Base-by-base conservation (phyloP, 768 basidiomycete genomes). In the Termitomyces sp. region DNA sequence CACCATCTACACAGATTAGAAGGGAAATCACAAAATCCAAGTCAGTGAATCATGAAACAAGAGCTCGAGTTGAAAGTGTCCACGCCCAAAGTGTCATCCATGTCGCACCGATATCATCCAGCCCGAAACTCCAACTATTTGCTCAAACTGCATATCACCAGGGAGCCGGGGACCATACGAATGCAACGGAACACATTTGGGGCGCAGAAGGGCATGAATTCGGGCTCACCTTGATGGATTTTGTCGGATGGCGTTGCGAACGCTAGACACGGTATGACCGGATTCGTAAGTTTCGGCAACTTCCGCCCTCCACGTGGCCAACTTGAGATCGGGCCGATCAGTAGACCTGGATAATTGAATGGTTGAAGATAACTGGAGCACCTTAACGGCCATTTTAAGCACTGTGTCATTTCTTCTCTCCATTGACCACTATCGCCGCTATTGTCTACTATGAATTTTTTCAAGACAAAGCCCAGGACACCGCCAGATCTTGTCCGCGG, bases 391-490 rank as follows among this genome's bases (percentile, higher is more conserved):
- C 62, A 57, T 56, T 65, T 61, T 53, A 61, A 41, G 48, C 41
- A 52, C 32, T 58, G 40, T 33, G 50, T 58, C 61, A 57, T 40
- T 43, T 57, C 54, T 48, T 28, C 8, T 58, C 32, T 36, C 10
- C 41, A 36, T 41, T 44, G 30, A 28, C 41, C 38, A 9, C 50
- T 30, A 36, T 58, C 26, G 16, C 35, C 26, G 20, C 35, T 49
- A 12, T 48, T 54, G 26, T 59, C 47, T 36, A 51, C 56, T 33
- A 95, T 96, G 94, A 95, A 95, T 75, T 95, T 96, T 79, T 96
- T 96, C 86, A 94, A 93, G 78, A 86, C 91, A 23, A 95, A 93
- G 71, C 87, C 84, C 47, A 81, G 91, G 69, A 89, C 90, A 36
- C 95, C 95, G 8, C 85, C 91, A 50, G 94, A 97, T 69, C 82